Conservation (phyloP, 768 basidiomycete genomes). For the Holtermannia corniformis region DNA sequence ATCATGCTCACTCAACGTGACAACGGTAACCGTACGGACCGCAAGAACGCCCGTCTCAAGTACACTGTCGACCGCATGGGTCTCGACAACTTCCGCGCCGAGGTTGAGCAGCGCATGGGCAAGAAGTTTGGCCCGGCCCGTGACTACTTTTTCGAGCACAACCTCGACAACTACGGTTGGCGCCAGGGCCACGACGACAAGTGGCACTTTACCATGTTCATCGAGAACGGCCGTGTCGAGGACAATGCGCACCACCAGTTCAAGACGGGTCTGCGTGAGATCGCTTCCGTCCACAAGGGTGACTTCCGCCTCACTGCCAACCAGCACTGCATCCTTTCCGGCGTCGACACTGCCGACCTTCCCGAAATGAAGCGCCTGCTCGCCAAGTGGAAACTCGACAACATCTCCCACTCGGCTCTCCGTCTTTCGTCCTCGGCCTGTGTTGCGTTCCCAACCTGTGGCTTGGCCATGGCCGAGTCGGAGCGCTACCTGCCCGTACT, state of each 20-base stretch:
- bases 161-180: slow-evolving; percentile 95
- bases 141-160: slow-evolving; percentile 70
- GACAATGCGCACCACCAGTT: slow-evolving; percentile 76
- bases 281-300: slow-evolving; percentile 90
- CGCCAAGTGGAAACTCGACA: slow-evolving; percentile 79
- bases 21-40: slow-evolving; percentile 82
- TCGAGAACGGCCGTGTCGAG: slow-evolving; percentile 96
- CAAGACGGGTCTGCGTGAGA: slow-evolving; percentile 85
- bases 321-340: slow-evolving; percentile 83
- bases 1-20: slow-evolving; percentile 90
- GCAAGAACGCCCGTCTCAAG: slow-evolving; percentile 61
- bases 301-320: slow-evolving; percentile 88
- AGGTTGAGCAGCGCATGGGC: slow-evolving; percentile 81
- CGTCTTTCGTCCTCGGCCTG: slow-evolving; percentile 88
- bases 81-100: slow-evolving; percentile 70
- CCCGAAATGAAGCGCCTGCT: slow-evolving; percentile 68
- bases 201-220: slow-evolving; percentile 85
- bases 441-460: slow-evolving; percentile 90
- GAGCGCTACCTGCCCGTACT: slow-evolving; percentile 82
- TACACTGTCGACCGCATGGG: slow-evolving; percentile 97
- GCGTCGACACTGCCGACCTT: slow-evolving; percentile 64
- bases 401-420: slow-evolving; percentile 65
- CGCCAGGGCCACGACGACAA: slow-evolving; percentile 71
- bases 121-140: slow-evolving; percentile 64
- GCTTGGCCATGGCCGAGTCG: slow-evolving; percentile 70